A percentile compares a stretch with the other conserved stretches of the same genome.
These are phyloP conservation scores for Nemania serpens DNA, from an alignment of 2,329 filamentous ascomycete genomes.

Conservation along the genomic window DNA sequence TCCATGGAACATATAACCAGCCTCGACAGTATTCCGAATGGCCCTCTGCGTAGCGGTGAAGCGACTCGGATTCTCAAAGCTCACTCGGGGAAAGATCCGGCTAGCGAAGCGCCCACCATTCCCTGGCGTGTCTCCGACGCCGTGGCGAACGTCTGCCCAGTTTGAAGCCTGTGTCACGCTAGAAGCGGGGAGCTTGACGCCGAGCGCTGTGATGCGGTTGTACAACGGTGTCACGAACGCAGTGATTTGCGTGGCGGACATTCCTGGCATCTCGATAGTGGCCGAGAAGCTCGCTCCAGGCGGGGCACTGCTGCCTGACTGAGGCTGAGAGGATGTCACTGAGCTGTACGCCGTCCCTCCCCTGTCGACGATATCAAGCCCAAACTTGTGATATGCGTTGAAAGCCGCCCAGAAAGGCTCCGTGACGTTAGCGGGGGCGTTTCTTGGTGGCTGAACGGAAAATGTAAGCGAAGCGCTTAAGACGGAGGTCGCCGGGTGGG, in stretches of 20 bases:
- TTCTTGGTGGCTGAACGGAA: constrained; percentile 20
- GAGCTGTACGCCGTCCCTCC: constrained; percentile 45
- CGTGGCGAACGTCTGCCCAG: constrained; percentile 35
- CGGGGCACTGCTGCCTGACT: constrained; percentile 25
- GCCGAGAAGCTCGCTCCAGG: constrained; percentile 41
- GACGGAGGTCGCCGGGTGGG: constrained; percentile 33
- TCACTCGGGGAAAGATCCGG: constrained; percentile 41
- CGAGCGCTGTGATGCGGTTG: constrained; percentile 40
- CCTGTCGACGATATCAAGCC: constrained; percentile 42
- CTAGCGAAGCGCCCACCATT: constrained; percentile 40
- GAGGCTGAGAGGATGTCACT: constrained; percentile 31
- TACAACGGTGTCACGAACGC: constrained; percentile 43
- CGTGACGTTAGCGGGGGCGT: constrained; percentile 16
- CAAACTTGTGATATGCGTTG: constrained; percentile 42
- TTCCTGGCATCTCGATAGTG: constrained; percentile 43
- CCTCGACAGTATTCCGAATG: constrained; percentile 45
- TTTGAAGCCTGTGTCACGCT: constrained; percentile 37
- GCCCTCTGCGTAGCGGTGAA: constrained; percentile 38
- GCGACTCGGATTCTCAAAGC: constrained; percentile 30
- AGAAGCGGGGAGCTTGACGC: constrained; percentile 37
- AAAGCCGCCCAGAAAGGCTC: constrained; percentile 42
- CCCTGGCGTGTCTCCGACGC: constrained; percentile 38
- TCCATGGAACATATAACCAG: constrained; percentile 43
- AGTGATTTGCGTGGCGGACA: constrained; percentile 32
- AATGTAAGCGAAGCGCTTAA: constrained; percentile 33